Percentiles rank a stretch among this genome's conserved stretches.
These are phyloP conservation scores for Globisporangium paddicum DNA, from an alignment of 352 stramenopile genomes.

Conservation along the genomic window DNA sequence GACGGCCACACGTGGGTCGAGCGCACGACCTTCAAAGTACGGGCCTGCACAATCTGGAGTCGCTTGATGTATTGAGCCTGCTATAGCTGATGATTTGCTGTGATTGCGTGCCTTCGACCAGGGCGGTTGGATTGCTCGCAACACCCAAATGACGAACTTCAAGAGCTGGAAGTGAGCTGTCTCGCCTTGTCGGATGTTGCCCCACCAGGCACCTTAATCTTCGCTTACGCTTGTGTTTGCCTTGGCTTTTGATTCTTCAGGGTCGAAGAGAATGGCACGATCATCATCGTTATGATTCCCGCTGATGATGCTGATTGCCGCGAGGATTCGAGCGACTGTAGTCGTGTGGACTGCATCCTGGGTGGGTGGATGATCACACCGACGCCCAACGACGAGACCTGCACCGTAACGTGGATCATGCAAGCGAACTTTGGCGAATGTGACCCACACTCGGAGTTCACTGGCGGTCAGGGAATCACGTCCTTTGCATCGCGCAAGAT, in stretches of 20 bases:
- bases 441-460: constrained; percentile 48
- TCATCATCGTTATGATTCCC: constrained; percentile 64
- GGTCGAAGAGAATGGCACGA: constrained; percentile 59
- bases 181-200: neutral
- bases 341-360: constrained; percentile 59
- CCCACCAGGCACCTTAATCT: neutral
- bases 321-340: constrained; percentile 4
- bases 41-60: neutral
- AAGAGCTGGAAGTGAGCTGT: constrained; percentile 68
- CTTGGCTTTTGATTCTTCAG: constrained; percentile 17
- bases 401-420: constrained; percentile 74
- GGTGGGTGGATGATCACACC: constrained; percentile 64
- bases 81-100: neutral
- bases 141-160: constrained; percentile 50
- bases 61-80: neutral
- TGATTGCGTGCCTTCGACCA: neutral
- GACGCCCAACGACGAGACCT: constrained; percentile 52
- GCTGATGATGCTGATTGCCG: constrained; percentile 35
- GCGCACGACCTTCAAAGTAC: constrained; percentile 49
- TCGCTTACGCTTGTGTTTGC: neutral
- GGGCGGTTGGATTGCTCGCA: constrained; percentile 27
- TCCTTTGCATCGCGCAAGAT: constrained; percentile 30
- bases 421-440: constrained; percentile 72
- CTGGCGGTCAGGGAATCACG: constrained; percentile 28
- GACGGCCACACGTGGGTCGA: constrained; percentile 53